Base-by-base conservation (phyloP, 2,329 filamentous ascomycete species). In the Fusarium xylarioides region DNA sequence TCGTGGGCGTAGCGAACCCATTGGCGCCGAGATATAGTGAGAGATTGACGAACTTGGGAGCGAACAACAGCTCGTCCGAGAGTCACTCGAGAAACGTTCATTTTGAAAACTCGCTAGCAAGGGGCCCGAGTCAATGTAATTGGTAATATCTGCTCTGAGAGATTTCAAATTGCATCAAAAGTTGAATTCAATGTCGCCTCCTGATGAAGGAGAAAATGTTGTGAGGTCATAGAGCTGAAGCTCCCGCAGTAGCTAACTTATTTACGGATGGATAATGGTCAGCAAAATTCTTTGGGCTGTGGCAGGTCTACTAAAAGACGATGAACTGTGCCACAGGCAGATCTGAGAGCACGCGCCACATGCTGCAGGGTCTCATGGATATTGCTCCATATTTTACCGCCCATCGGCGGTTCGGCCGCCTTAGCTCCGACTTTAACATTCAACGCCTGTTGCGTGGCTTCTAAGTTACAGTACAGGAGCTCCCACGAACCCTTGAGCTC, bases 21-120 rank as follows among this genome's bases (percentile, higher is more conserved):
- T 75, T 80, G 81, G 28, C 76, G 78, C 23, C 70, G 74, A 50
- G 66, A 61, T 55, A 74, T 60, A 59, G 69, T 59, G 30, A 74
- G 61, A 44, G 73, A 61, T n/a, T 65, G 76, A 43, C 71, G 75
- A 57, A 67, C 66, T 28, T 70, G 73, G 50, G 76, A 76, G 46
- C 74, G 70, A 38, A 80, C 47, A 46, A 75, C 73, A 64, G 76
- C 78, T 44, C 77, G 77, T 44, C 80, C 73, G 44, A 82, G 75
- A 37, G 78, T 74, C 53, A 68, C 63, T 40, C 77, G 78, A 15
- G 80, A 78, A 46, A 78, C 68, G 57, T 79, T 82, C 81, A 83
- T 82, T 21, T 61, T 73, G 67, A 21, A 32, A 32, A 52, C 50
- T 58, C 40, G 28, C 37, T 47, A 63, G 58, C 40, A 32, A 52